phyloP scores from a whole-genome alignment of 495 filamentous ascomycete species.

The Xylaria telfairii region DNA sequence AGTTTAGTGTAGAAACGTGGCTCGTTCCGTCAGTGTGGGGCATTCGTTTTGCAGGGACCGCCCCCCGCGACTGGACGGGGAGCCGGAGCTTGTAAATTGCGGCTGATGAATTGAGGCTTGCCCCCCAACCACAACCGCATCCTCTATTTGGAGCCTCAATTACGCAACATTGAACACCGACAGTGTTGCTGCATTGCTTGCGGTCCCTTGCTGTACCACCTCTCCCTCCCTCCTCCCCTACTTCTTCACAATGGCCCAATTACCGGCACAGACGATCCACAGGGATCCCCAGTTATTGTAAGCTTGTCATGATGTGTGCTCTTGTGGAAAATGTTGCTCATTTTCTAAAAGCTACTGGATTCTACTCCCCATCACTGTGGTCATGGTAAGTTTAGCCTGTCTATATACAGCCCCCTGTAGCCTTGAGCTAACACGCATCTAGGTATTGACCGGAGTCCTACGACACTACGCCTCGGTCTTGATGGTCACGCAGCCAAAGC shows the following conservation, averaged over 20 bases:
- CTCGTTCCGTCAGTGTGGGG: slow-evolving; percentile 31
- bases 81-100: slow-evolving; percentile 1
- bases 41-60: slow-evolving; percentile 3
- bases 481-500: slow-evolving; percentile 85
- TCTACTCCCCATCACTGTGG: slow-evolving; percentile 91
- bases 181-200: not conserved
- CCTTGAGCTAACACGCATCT: slow-evolving; percentile 21
- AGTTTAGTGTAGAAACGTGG: slow-evolving; percentile 25
- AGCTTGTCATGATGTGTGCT: slow-evolving; percentile 6
- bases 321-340: slow-evolving; percentile 24
- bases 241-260: slow-evolving; percentile 74
- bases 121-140: slow-evolving; percentile 15
- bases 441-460: slow-evolving; percentile 94
- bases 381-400: slow-evolving; percentile 75
- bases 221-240: not conserved
- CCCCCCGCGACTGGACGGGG: not conserved
- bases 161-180: not conserved
- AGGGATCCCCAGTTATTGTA: slow-evolving; percentile 98
- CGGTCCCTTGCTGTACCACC: not conserved
- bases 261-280: slow-evolving; percentile 91
- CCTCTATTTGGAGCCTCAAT: slow-evolving; percentile 10
- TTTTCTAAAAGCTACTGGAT: slow-evolving; percentile 84
- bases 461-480: slow-evolving; percentile 94
- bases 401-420: not conserved
- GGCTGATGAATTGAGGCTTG: slow-evolving; percentile 22